Base-by-base conservation (phyloP, 148 eudicot genomes). In the Silene latifolia region DNA sequence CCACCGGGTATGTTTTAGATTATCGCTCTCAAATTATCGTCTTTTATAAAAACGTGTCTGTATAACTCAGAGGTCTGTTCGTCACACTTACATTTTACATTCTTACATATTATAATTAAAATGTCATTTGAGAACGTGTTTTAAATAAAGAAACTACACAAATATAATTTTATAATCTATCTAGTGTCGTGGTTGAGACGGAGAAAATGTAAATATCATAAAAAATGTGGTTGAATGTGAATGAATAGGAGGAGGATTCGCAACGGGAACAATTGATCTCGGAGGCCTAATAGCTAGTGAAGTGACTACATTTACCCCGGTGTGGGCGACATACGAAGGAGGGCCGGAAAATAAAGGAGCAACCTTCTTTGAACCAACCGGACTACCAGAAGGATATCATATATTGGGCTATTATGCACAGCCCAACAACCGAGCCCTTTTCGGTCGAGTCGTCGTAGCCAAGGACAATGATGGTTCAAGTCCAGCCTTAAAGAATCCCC, bases 321-420 rank as follows among this genome's bases (percentile, higher is more conserved):
- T 84, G 7, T 84, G 87, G 87, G 71, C 81, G 2, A 74, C 76
- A 19, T 79, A 81, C 47, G 79, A 82, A 54, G 87, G 87, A 0
- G 85, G 87, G 0, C 81, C 81, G 6, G 73, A 72, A 8, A 68
- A 77, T 71, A 35, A 4, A 47, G 87, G 87, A 20, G 77, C 80
- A 5, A 76, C 83, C 62, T 57, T 85, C 53, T 85, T 76, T 69
- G 85, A 82, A 70, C 87, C 87, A 3, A 39, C 17, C 7, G 73
- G 76, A 15, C 57, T 85, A 24, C 85, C 83, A 42, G n/a, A 67
- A 47, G 87, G 85, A 39, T 85, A 58, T 53, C 77, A 25, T 19
- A n/a, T 56, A 0, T 61, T 85, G 25, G 87, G 87, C 9, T 72
- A 20, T 27, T 79, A 85, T 62, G 80, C 80, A n/a, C 85, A 85